Base-by-base conservation (phyloP, 140 eudicot genomes). In the Senecio squalidus region DNA sequence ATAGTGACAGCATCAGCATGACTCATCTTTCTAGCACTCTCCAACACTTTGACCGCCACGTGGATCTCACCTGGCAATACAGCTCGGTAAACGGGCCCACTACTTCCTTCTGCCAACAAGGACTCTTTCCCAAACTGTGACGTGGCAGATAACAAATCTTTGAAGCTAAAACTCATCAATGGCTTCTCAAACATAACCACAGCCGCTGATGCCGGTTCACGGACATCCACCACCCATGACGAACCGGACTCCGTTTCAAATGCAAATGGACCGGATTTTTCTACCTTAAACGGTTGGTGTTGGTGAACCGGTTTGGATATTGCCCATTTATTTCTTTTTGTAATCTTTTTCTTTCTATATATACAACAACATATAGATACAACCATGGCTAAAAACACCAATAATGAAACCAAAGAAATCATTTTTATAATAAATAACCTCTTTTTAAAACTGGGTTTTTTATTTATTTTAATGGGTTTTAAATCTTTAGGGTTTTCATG, bases 171-270 rank as follows among this genome's bases (percentile, higher is more conserved):
- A 74, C 83, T 87, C 96, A 92, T 76, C 88, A 92, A 76, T 22
- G 98, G 98, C 83, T 92, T 92, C 80, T 92, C 98, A 38, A 86
- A 92, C 98, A 92, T 87, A 39, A 92, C 82, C 34, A 87, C 95
- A 5, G 95, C 81, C 14, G 96, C 98, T n/a, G 93, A 79, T 10
- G 86, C 60, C 8, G 98, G 86, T 47, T 87, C 98, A 47, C 80
- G 80, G 36, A 92, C 78, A 44, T 92, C 98, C 4, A 81, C 98
- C n/a, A 84, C 80, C 98, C 98, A 92, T 6, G 96, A 87, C 11
- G 96, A 71, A 7, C 98, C 98, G n/a, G 98, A 92, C 58, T 84
- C 98, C 0, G 98, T 87, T 44, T 92, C 98, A 41, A 92, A 92
- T 0, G 88, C 54, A 62, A 92, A 92, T 17, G 98, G 98, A 41